Conservation (phyloP, 2,329 filamentous ascomycete species). For the Leptodontidium sp. region DNA sequence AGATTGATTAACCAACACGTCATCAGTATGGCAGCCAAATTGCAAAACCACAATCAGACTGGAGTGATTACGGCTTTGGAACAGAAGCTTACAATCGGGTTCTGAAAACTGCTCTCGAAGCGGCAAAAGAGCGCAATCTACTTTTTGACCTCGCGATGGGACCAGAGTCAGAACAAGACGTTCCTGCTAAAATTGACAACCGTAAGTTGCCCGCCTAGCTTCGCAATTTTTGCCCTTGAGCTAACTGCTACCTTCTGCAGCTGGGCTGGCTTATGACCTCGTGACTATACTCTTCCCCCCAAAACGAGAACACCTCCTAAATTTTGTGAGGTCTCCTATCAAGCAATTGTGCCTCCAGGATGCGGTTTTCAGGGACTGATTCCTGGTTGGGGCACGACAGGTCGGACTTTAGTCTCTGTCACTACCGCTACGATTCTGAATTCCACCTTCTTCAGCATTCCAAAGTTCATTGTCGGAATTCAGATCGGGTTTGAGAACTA, state of each 20-base stretch:
- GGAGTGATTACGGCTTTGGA: conserved; percentile 53
- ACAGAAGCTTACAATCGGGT: conserved; percentile 41
- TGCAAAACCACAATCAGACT: conserved; percentile 36
- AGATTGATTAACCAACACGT: background rate
- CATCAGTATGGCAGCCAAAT: background rate
- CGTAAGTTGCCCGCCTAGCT: background rate
- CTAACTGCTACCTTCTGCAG: background rate
- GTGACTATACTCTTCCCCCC: background rate
- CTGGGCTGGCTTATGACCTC: background rate
- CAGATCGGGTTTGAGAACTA: conserved; percentile 1
- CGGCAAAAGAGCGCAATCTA: conserved; percentile 31
- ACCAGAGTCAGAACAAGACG: background rate
- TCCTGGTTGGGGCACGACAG: background rate
- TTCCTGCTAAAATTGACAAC: too few relatives aligned
- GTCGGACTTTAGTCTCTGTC: background rate
- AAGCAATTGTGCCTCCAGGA: background rate
- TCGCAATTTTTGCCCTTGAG: background rate
- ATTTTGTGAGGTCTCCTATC: background rate
- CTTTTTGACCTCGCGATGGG: conserved; percentile 3
- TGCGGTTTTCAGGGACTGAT: background rate
- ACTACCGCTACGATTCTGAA: conserved; percentile 3
- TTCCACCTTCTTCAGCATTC: background rate
- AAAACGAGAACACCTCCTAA: background rate
- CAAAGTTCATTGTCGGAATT: background rate
- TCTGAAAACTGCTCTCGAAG: conserved; percentile 12